These are phyloP conservation scores for Saturnispora hagleri DNA, from an alignment of 805 yeast genomes.

Conservation along the genomic window DNA sequence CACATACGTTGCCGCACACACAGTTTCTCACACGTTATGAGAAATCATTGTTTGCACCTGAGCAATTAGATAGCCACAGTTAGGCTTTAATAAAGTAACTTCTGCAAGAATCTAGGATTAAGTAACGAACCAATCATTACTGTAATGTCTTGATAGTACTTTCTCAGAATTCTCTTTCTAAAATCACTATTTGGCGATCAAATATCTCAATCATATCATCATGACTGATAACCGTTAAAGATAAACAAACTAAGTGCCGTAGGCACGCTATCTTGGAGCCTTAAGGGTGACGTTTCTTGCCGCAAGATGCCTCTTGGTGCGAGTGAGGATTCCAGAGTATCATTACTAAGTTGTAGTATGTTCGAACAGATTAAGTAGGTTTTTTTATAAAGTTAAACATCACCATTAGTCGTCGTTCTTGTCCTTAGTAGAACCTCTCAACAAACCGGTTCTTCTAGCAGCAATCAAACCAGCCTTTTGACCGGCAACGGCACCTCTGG, in stretches of 20 bases:
- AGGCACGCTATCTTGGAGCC: neutral
- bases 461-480: conserved; percentile 99
- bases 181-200: neutral
- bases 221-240: neutral
- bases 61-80: neutral
- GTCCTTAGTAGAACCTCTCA: conserved; percentile 91
- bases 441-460: conserved; percentile 99
- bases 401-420: conserved; percentile 27
- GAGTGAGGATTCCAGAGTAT: no score
- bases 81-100: neutral
- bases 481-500: conserved; percentile 99
- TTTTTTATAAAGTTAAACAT: neutral
- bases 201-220: neutral
- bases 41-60: neutral
- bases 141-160: neutral
- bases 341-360: neutral
- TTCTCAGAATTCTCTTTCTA: neutral
- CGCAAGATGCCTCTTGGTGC: no score
- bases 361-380: neutral
- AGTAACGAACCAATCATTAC: no score
- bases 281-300: neutral
- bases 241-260: neutral
- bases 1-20: neutral
- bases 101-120: no score
- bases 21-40: neutral